A percentile compares a stretch with the other conserved stretches of the same genome.
Conservation (phyloP, 495 filamentous ascomycete genomes). For the Oidiodendron maius region DNA sequence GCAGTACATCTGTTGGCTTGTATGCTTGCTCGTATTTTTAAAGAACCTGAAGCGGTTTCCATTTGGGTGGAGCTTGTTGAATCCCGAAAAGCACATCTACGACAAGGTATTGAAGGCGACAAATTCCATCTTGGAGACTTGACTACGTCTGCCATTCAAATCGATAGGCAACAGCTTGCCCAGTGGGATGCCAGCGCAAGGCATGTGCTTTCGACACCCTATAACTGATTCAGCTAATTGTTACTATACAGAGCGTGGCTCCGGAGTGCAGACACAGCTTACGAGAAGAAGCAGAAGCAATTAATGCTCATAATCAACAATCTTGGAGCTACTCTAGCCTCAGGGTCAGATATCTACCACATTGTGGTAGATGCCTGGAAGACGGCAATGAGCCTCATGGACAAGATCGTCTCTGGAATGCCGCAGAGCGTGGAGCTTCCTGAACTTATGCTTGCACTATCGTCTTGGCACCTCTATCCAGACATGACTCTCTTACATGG, state of each 20-base stretch:
- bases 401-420: neutral
- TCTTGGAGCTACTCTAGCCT: neutral
- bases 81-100: neutral
- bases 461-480: neutral
- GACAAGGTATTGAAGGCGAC: neutral
- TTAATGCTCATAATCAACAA: neutral
- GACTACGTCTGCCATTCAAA: neutral
- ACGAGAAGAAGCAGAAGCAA: neutral
- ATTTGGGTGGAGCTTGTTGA: neutral
- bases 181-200: neutral
- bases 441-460: neutral
- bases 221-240: neutral
- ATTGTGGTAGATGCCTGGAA: neutral
- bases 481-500: neutral
- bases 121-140: neutral
- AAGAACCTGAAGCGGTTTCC: neutral
- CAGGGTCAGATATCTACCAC: neutral
- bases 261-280: neutral
- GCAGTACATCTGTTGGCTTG: conserved; percentile 29
- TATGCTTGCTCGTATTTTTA: conserved; percentile 12
- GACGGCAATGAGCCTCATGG: neutral
- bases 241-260: neutral
- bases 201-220: neutral
- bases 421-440: neutral
- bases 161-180: neutral